phyloP scores from a whole-genome alignment of 1,284 basidiomycete genomes.

The Erythrobasidium hasegawianum region DNA sequence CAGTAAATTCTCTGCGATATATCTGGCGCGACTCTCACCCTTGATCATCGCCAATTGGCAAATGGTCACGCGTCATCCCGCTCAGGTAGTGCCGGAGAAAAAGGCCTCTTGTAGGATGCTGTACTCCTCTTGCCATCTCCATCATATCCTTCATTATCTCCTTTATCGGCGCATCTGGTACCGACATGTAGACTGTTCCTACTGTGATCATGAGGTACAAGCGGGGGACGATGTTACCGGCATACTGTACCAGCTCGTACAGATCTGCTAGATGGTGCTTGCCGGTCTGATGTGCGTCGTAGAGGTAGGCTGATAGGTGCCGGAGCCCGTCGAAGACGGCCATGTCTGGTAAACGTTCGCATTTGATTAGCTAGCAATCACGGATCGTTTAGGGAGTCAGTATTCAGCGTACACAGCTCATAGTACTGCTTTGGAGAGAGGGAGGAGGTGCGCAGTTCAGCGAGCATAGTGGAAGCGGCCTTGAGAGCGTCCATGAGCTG shows the following conservation, averaged over 20 bases:
- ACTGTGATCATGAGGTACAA: slow-evolving; percentile 98
- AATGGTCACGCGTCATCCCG: slow-evolving; percentile 85
- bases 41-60: slow-evolving; percentile 75
- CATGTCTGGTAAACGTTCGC: too few relatives aligned
- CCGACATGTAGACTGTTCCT: slow-evolving; percentile 94
- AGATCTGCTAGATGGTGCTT: slow-evolving; percentile 91
- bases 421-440: slow-evolving; percentile 91
- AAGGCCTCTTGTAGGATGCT: slow-evolving; percentile 86
- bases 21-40: slow-evolving; percentile 64
- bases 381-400: too few relatives aligned
- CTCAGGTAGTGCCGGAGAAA: slow-evolving; percentile 91
- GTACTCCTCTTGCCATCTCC: slow-evolving; percentile 92
- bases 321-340: slow-evolving; percentile 90
- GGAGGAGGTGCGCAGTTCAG: slow-evolving; percentile 84
- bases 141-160: slow-evolving; percentile 99
- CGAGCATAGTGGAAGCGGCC: slow-evolving; percentile 89
- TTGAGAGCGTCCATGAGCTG: slow-evolving; percentile 96
- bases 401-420: slow-evolving; percentile 71
- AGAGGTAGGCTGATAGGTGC: slow-evolving; percentile 75
- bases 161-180: slow-evolving; percentile 88
- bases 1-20: neutral
- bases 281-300: slow-evolving; percentile 81
- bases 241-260: slow-evolving; percentile 95
- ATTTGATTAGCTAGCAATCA: too few relatives aligned
- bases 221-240: slow-evolving; percentile 68